phyloP scores from a whole-genome alignment of 805 yeast species.

The Wickerhamomyces xylosicus region DNA sequence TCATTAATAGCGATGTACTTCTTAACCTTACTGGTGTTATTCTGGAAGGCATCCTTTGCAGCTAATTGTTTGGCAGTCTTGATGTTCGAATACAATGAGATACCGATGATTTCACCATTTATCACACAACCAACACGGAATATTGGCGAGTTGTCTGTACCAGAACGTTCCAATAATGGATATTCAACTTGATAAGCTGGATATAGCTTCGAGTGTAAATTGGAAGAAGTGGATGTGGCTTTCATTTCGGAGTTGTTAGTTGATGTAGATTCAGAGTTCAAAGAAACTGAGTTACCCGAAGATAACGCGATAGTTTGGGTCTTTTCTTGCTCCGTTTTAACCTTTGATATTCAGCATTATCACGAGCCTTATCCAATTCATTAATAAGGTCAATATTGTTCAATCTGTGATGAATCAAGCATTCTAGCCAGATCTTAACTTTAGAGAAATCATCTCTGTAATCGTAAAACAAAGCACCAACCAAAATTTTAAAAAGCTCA shows the following conservation, averaged over 20 bases:
- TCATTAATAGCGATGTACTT: neutral
- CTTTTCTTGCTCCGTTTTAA: neutral
- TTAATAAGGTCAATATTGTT: neutral
- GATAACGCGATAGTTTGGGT: neutral
- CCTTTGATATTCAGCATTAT: neutral
- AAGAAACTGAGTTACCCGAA: no score
- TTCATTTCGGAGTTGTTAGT: neutral
- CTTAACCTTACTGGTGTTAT: neutral
- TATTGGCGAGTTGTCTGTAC: neutral
- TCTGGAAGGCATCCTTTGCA: neutral
- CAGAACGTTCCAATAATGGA: neutral
- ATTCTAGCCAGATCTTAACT: conserved; percentile 42
- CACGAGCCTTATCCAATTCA: neutral
- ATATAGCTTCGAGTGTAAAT: neutral
- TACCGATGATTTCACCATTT: neutral
- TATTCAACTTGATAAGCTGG: neutral
- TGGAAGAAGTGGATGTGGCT: neutral
- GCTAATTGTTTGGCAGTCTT: neutral
- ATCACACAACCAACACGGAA: neutral
- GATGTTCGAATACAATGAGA: neutral
- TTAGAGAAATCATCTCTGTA: conserved; percentile 29
- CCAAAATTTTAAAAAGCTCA: conserved; percentile 82
- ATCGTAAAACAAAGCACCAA: conserved; percentile 68
- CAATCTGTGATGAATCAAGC: conserved; percentile 21
- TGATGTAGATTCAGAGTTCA: no score